Evolutionary conservation across 768 basidiomycete genomes (phyloP), one percentile per base, ranked within the genome.

Genomic region (Mycena sanguinolenta): DNA sequence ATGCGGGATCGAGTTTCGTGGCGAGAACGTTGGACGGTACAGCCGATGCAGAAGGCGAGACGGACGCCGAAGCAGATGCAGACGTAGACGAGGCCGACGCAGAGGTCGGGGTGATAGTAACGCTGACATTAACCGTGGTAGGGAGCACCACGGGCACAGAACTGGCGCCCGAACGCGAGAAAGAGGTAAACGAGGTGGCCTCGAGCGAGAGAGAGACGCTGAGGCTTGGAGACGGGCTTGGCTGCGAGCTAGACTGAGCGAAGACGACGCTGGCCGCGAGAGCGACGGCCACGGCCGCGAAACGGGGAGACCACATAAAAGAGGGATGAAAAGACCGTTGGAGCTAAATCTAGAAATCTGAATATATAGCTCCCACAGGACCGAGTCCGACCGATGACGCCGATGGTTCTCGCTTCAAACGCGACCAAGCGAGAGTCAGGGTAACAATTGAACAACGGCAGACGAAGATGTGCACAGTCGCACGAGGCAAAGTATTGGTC

Each of bases 1-100:
- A 98, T 19, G 91, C 96, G 30, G 95, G 94, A 76, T 95, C 94
- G 42, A 97, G 83, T 77, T 83, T 87, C 23, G 96, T 95, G 25
- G 85, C 88, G 44, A 89, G 82, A 32, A 84, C 80, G 58, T 83
- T 82, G 52, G 80, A 68, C 23, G 85, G 81, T 1, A 82, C 80
- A 13, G 87, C 74, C 0, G 88, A 83, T 14, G 87, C 76, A 2
- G 83, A 75, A 0, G 87, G 66, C 19, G 87, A 82, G 14, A 83
- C 65, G 16, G 87, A 78, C 8, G 83, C 70, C 5, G 82, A 73
- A 23, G 81, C 76, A 30, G 85, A 34, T 34, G 32, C 32, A 10
- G 32, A 34, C 10, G 32, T 34, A 34, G 32, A 34, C 5, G 82
- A 73, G 23, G 81, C 76, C 28, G 85, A 74, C 1, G 86, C 72